Base-by-base conservation (phyloP, 208 protist genomes). In the Leptomonas seymouri region DNA sequence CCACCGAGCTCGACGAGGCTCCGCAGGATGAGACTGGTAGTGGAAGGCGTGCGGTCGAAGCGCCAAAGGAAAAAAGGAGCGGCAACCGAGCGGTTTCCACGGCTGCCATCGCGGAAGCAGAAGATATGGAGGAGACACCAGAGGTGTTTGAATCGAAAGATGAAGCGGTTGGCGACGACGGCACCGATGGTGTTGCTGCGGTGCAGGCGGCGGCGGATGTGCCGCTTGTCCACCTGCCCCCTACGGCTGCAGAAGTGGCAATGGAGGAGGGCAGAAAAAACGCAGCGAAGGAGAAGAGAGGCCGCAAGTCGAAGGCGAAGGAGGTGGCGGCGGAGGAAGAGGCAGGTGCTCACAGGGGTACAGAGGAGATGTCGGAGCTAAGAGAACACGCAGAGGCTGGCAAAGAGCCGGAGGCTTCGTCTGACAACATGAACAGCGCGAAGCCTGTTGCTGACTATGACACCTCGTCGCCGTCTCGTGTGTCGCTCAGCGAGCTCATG, bases 211-310 rank as follows among this genome's bases (percentile, higher is more conserved):
- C 49, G 2, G 51, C 15, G 28, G 62, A 76, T 8, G 27, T 28
- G n/a, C 54, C 53, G 1, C 62, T 76, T 14, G 57, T 76, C 0
- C 62, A 69, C 14, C 25, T 69, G 20, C 62, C 55, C 23, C 56
- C 61, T 2, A 76, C 71, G 3, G n/a, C 50, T 1, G 74, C 74
- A 14, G 74, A 80, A 58, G 31, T 75, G 7, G 67, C 74, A 14
- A 71, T 80, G 2, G 51, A 74, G 42, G 27, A 41, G 45, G 72
- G 48, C 45, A 55, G 39, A 25, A 68, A 72, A 28, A 55, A 39
- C 12, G 28, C 0, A 11, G 28, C 48, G 12, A 28, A 41, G 57
- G n/a, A 61, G 18, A 55, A 49, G 36, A 23, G 59, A 18, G 27
- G 28, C 4, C 16, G 28, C 15, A 34, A 56, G 45, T 39, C 60